phyloP scores from a whole-genome alignment of 1,284 basidiomycete species.

The Ustilago hordei region DNA sequence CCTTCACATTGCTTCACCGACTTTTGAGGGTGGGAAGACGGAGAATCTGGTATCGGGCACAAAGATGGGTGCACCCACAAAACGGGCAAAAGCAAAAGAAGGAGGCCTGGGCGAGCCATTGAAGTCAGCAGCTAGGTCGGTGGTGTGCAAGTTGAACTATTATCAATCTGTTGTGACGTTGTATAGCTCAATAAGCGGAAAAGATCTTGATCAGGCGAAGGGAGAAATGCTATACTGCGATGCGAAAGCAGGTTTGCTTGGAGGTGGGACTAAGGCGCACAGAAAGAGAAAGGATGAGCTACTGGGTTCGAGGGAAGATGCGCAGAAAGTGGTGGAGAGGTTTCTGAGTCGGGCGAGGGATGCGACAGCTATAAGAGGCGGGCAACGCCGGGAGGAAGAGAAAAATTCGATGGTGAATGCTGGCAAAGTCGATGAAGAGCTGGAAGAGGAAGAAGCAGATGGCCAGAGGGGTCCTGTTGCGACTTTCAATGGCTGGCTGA shows the following conservation, averaged over 20 bases:
- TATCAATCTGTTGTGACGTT: slow-evolving; percentile 17
- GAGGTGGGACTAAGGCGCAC: slow-evolving; percentile 16
- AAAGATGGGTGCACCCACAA: slow-evolving; percentile 37
- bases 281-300: slow-evolving; percentile 21
- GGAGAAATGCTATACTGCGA: slow-evolving; percentile 14
- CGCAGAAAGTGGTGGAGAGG: slow-evolving; percentile 3
- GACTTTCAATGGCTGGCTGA: slow-evolving; percentile 26
- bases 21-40: background rate
- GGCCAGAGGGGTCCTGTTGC: background rate
- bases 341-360: slow-evolving; percentile 22
- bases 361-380: slow-evolving; percentile 21
- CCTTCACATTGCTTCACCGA: slow-evolving; percentile 8
- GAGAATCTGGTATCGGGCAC: slow-evolving; percentile 41
- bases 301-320: slow-evolving; percentile 19
- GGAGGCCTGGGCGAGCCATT: slow-evolving; percentile 11
- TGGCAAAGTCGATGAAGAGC: background rate
- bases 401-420: background rate
- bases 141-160: slow-evolving; percentile 25
- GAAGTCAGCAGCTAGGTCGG: slow-evolving; percentile 27
- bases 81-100: slow-evolving; percentile 14
- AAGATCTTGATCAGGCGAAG: too few relatives aligned
- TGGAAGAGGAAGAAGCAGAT: background rate
- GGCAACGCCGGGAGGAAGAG: background rate
- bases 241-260: slow-evolving; percentile 26
- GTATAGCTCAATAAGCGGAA: background rate